These are phyloP conservation scores for Thelonectria olida DNA, from an alignment of 2,329 filamentous ascomycete genomes.

Conservation along the genomic window DNA sequence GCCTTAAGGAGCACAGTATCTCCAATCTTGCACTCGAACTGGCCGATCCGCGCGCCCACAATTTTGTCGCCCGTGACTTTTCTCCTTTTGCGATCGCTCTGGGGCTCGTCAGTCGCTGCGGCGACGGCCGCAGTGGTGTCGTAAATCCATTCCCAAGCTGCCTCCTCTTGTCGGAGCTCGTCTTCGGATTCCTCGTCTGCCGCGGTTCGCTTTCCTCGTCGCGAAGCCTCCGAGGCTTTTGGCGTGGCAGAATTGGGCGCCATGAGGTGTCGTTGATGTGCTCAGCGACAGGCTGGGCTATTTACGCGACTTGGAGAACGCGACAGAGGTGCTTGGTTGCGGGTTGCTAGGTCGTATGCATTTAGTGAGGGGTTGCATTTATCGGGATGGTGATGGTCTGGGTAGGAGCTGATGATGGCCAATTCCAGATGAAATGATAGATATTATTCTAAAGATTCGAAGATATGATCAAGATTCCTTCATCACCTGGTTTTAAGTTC, in stretches of 20 bases:
- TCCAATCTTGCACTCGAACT: conserved; percentile 81
- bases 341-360: conserved; percentile 36
- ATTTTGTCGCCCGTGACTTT: conserved; percentile 61
- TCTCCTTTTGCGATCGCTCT: conserved; percentile 47
- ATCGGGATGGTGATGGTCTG: not conserved
- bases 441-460: not conserved
- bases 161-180: conserved; percentile 78
- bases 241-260: conserved; percentile 31
- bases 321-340: conserved; percentile 29
- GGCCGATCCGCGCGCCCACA: conserved; percentile 82
- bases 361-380: conserved; percentile 28
- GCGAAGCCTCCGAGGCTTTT: conserved; percentile 28
- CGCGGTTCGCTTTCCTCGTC: conserved; percentile 27
- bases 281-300: conserved; percentile 3
- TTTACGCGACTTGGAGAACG: conserved; percentile 45
- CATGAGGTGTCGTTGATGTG: conserved; percentile 32
- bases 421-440: not conserved
- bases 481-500: too few species aligned
- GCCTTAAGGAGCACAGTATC: conserved; percentile 89
- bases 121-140: conserved; percentile 48
- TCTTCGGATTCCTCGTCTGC: conserved; percentile 86
- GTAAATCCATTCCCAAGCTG: conserved; percentile 85
- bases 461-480: too few species aligned
- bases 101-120: conserved; percentile 37
- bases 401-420: not conserved